These are phyloP conservation scores for Trichoderma arundinaceum DNA, from an alignment of 2,329 filamentous ascomycete species.

Conservation along the genomic window DNA sequence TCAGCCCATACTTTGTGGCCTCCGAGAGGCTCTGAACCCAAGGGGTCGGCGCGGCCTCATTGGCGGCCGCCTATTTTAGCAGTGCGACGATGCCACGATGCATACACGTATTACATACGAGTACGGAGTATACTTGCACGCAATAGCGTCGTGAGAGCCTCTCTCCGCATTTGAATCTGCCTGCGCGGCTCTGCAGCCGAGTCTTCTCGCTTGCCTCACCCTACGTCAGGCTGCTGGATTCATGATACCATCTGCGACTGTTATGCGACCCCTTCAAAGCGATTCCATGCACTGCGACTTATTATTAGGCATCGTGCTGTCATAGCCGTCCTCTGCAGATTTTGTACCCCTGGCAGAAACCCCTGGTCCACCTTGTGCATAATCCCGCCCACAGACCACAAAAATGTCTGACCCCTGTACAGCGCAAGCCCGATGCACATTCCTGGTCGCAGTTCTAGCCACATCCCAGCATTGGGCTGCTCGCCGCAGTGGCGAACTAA, in stretches of 20 bases:
- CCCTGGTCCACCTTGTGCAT: conserved; percentile 14
- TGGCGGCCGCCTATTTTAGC: conserved; percentile 28
- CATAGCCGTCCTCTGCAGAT: not conserved
- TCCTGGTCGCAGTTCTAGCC: conserved; percentile 26
- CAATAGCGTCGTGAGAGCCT: not conserved
- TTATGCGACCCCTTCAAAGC: not conserved
- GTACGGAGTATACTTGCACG: not conserved
- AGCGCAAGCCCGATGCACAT: conserved; percentile 5
- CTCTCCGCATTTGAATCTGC: conserved; percentile 7
- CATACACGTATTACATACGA: not conserved
- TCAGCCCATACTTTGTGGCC: conserved; percentile 15
- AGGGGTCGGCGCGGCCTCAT: conserved; percentile 22
- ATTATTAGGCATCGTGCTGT: not conserved
- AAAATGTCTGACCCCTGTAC: conserved; percentile 14
- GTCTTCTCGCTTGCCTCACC: not conserved
- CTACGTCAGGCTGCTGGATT: not conserved
- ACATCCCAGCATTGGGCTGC: conserved; percentile 28
- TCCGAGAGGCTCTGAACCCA: conserved; percentile 25
- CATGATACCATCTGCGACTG: not conserved
- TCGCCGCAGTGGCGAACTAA: conserved; percentile 6
- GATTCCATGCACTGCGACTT: not conserved
- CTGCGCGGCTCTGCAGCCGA: not conserved
- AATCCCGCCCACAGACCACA: conserved; percentile 1
- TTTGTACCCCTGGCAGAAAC: not conserved
- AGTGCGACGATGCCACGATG: conserved; percentile 16